A percentile compares a stretch with the other conserved stretches of the same genome.
These are phyloP conservation scores for Akebia trifoliata DNA, from an alignment of 164 flowering plant genomes.

Conservation along the genomic window DNA sequence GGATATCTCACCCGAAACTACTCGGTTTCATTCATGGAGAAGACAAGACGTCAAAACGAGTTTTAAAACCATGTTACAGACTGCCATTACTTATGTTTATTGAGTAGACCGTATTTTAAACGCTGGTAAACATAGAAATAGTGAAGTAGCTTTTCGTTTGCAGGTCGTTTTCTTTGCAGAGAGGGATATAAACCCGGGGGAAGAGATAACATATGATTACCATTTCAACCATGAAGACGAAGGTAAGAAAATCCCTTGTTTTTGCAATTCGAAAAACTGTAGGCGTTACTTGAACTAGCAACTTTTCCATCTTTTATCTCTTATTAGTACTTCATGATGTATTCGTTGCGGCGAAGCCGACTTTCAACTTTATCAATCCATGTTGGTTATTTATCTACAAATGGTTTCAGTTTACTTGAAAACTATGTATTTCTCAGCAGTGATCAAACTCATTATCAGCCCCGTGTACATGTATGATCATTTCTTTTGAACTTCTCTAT, in stretches of 20 bases:
- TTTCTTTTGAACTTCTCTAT: no score
- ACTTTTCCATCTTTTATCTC: background rate
- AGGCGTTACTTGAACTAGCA: constrained; percentile 53
- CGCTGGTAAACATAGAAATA: no score
- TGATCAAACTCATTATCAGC: no score
- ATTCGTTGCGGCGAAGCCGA: constrained; percentile 3
- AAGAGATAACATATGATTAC: constrained; percentile 75
- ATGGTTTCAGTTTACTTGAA: no score
- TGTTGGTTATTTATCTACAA: background rate
- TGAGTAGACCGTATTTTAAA: no score
- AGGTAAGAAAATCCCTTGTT: constrained; percentile 71
- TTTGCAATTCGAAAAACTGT: constrained; percentile 62
- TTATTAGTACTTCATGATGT: background rate
- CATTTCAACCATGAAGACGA: constrained; percentile 75
- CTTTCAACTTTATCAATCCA: constrained; percentile 2
- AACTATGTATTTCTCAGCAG: background rate
- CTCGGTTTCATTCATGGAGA: no score
- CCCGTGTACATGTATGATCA: no score
- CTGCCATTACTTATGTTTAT: background rate
- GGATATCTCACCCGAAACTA: no score
- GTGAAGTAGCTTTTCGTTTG: constrained; percentile 9
- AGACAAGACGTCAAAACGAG: no score
- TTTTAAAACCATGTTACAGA: no score
- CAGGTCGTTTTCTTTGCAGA: constrained; percentile 78
- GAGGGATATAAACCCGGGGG: constrained; percentile 68